phyloP scores from a whole-genome alignment of 805 yeast species.

The Sporopachydermia lactativora region DNA sequence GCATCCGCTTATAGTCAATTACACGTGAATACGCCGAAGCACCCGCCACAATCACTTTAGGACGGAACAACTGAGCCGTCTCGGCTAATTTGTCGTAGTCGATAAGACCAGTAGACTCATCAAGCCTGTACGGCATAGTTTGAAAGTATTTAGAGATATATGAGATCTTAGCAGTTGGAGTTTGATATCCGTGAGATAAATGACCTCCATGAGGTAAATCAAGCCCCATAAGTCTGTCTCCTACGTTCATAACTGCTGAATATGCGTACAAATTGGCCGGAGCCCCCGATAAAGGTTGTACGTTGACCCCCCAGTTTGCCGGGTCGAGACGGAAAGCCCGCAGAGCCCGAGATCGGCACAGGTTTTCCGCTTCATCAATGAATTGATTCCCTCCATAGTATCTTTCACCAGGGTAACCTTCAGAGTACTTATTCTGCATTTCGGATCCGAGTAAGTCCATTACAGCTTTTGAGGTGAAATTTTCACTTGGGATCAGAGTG shows the following conservation, averaged over 20 bases:
- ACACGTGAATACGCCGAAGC: constrained; percentile 91
- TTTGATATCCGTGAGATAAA: constrained; percentile 93
- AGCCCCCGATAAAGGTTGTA: constrained; percentile 89
- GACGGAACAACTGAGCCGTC: constrained; percentile 79
- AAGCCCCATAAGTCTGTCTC: constrained; percentile 92
- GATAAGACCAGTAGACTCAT: constrained; percentile 75
- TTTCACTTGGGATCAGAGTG: constrained; percentile 89
- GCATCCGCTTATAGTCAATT: constrained; percentile 83
- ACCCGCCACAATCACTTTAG: constrained; percentile 92
- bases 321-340: constrained; percentile 67
- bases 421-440: constrained; percentile 96
- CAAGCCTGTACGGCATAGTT: constrained; percentile 93
- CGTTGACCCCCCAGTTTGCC: constrained; percentile 93
- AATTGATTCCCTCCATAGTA: constrained; percentile 97
- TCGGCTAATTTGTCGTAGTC: constrained; percentile 81
- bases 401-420: constrained; percentile 96
- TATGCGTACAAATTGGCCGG: constrained; percentile 93
- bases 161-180: constrained; percentile 78
- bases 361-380: constrained; percentile 79
- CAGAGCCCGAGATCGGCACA: constrained; percentile 87
- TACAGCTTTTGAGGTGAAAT: constrained; percentile 90
- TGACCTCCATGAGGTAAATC: constrained; percentile 99
- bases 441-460: constrained; percentile 91
- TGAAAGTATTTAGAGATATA: constrained; percentile 89
- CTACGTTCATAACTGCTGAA: constrained; percentile 76